A percentile compares a stretch with the other conserved stretches of the same genome.
phyloP scores from a whole-genome alignment of 768 basidiomycete genomes.

The Dictyophora rubrovolvata region DNA sequence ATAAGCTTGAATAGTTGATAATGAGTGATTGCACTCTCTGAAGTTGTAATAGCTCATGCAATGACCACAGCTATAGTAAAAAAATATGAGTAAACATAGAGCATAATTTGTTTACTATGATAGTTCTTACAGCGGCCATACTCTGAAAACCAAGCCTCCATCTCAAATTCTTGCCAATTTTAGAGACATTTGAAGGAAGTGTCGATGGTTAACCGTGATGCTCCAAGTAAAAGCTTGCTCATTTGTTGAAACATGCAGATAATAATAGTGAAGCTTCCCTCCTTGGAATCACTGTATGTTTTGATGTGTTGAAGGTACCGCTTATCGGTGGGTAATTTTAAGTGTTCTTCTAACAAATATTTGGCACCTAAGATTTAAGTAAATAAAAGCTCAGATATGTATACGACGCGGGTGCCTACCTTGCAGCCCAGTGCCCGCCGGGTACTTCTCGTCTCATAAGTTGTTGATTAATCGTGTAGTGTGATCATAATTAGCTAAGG shows the following conservation, averaged over 20 bases:
- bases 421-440: conserved; percentile 18
- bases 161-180: conserved; percentile 16
- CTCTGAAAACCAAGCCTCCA: conserved; percentile 13
- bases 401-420: conserved; percentile 12
- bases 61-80: conserved; percentile 15
- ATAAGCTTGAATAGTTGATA: no score
- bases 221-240: conserved; percentile 12
- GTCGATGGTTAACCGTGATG: conserved; percentile 11
- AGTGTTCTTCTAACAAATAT: conserved; percentile 8
- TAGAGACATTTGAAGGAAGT: conserved; percentile 14
- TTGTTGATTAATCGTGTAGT: conserved; percentile 16
- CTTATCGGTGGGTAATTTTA: conserved; percentile 5
- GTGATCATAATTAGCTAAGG: conserved; percentile 18
- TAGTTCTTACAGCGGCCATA: no score
- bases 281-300: conserved; percentile 6
- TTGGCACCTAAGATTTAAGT: conserved; percentile 1
- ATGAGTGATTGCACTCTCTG: conserved; percentile 18
- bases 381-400: no score
- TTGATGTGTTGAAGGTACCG: conserved; percentile 17
- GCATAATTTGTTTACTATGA: no score
- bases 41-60: conserved; percentile 20
- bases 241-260: conserved; percentile 20
- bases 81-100: no score
- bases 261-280: conserved; percentile 10
- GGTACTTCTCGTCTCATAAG: conserved; percentile 13